Percentiles rank a stretch among this genome's conserved stretches.
Conservation (phyloP, 495 filamentous ascomycete species). For the Thermothielavioides terrestris region DNA sequence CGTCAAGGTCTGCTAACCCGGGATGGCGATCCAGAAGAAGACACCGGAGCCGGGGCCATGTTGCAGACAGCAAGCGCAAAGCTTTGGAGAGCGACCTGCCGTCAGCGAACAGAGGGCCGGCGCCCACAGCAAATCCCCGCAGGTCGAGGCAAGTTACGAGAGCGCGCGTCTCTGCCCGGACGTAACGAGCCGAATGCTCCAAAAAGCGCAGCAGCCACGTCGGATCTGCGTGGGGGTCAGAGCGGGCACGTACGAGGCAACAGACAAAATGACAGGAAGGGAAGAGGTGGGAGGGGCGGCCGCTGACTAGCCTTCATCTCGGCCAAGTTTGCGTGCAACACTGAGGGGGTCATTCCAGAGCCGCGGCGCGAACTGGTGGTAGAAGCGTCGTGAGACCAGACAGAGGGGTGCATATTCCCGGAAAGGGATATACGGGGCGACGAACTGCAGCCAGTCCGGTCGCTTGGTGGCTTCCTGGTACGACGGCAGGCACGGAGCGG, state of each 20-base stretch:
- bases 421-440: slow-evolving; percentile 28
- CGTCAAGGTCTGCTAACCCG: slow-evolving; percentile 25
- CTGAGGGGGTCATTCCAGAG: slow-evolving; percentile 41
- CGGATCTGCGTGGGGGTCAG: slow-evolving; percentile 24
- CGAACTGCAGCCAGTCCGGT: slow-evolving; percentile 38
- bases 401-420: slow-evolving; percentile 33
- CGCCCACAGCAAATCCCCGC: slow-evolving; percentile 26
- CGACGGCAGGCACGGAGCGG: slow-evolving; percentile 31
- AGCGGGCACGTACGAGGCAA: background rate
- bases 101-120: slow-evolving; percentile 20
- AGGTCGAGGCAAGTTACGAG: slow-evolving; percentile 33
- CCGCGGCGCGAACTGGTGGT: slow-evolving; percentile 35
- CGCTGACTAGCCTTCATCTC: slow-evolving; percentile 28
- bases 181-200: slow-evolving; percentile 12
- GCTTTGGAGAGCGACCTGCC: slow-evolving; percentile 24
- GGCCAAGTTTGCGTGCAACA: slow-evolving; percentile 20
- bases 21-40: slow-evolving; percentile 32
- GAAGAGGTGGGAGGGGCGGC: too few relatives aligned
- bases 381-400: slow-evolving; percentile 34
- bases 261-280: too few relatives aligned
- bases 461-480: slow-evolving; percentile 34
- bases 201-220: slow-evolving; percentile 33
- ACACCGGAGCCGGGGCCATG: slow-evolving; percentile 31
- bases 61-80: slow-evolving; percentile 18
- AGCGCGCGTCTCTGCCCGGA: slow-evolving; percentile 20